Conservation (phyloP, 106 monocot species). For the Cymbidium sinense region DNA sequence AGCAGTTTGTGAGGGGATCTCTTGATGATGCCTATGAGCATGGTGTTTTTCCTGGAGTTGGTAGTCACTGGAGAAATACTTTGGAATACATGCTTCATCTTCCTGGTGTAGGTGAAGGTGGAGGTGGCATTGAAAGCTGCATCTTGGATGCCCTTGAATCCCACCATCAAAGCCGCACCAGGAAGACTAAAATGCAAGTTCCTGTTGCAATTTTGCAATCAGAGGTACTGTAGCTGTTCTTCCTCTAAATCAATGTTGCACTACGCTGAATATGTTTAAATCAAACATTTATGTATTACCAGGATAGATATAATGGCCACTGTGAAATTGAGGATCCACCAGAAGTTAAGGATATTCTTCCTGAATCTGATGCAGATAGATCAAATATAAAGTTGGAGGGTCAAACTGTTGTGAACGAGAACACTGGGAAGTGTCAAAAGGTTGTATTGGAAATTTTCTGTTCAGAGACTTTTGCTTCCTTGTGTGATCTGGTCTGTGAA, state of each 20-base stretch:
- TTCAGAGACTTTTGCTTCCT: constrained; percentile 58
- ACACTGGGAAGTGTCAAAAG: constrained; percentile 47
- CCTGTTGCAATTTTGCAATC: not conserved
- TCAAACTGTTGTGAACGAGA: constrained; percentile 16
- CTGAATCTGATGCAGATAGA: not conserved
- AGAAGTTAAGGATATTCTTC: not conserved
- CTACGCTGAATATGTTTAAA: not conserved
- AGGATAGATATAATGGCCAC: constrained; percentile 19
- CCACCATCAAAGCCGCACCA: constrained; percentile 1
- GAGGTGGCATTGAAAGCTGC: constrained; percentile 28
- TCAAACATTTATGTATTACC: constrained; percentile 11
- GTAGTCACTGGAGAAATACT: constrained; percentile 26
- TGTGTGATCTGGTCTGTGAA: constrained; percentile 62
- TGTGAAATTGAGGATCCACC: constrained; percentile 3
- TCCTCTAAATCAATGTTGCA: not conserved
- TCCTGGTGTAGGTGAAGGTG: constrained; percentile 19
- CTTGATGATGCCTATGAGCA: constrained; percentile 10
- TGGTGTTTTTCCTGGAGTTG: constrained; percentile 16
- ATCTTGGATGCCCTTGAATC: constrained; percentile 27
- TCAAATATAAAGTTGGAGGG: constrained; percentile 10
- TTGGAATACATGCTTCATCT: constrained; percentile 28
- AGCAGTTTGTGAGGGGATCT: constrained; percentile 12
- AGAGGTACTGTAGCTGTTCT: constrained; percentile 15
- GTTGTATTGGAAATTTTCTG: constrained; percentile 47
- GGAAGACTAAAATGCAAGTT: not conserved